Conservation (phyloP, 768 basidiomycete species). For the Leccinellum rugosiceps region DNA sequence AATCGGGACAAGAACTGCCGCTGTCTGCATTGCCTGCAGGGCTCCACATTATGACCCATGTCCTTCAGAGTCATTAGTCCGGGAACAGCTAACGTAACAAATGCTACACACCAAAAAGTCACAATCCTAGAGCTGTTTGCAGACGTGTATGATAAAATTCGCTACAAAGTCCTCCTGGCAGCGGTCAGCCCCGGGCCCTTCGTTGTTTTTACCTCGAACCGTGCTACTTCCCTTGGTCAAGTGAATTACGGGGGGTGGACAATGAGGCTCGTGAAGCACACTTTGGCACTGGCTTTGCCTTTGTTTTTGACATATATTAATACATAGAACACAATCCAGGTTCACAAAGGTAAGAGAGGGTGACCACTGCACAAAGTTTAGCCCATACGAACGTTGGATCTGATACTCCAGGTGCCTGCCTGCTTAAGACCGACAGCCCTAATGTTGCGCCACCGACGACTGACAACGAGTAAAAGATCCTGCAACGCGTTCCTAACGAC, state of each 20-base stretch:
- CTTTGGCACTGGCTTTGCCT: not conserved
- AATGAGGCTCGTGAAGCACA: not conserved
- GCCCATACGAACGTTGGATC: not conserved
- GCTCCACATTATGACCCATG: not conserved
- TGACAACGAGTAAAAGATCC: conserved; percentile 3
- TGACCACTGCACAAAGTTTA: not conserved
- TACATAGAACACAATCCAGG: not conserved
- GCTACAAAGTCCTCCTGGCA: not conserved
- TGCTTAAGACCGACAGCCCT: not conserved
- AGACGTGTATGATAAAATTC: not conserved
- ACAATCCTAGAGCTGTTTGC: not conserved
- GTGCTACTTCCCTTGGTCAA: not conserved
- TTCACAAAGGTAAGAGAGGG: not conserved
- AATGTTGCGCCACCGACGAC: not conserved
- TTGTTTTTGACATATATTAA: not conserved
- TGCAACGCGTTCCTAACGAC: not conserved
- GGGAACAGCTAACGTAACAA: not conserved
- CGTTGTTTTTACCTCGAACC: too few species aligned
- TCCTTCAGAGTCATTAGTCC: not conserved
- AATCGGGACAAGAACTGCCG: not conserved
- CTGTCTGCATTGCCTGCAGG: not conserved
- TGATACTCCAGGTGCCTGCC: not conserved
- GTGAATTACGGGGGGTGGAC: not conserved
- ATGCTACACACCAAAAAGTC: not conserved
- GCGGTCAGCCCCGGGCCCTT: too few species aligned